phyloP scores from a whole-genome alignment of 2,329 filamentous ascomycete genomes.

The Alternaria ethzedia region DNA sequence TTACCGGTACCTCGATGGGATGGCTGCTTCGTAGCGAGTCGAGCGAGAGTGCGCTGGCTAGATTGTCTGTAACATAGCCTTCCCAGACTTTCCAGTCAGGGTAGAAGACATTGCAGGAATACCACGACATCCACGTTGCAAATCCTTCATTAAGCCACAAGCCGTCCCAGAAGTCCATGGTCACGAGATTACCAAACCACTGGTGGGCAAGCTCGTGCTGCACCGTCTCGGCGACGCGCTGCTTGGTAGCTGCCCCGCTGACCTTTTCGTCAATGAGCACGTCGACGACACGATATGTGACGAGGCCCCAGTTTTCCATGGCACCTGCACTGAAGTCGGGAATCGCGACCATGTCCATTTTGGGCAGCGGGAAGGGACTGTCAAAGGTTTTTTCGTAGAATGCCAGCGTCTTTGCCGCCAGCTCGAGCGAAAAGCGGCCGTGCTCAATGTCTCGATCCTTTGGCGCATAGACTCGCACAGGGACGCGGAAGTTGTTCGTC shows the following conservation, averaged over 20 bases:
- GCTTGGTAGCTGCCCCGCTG: constrained; percentile 85
- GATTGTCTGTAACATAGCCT: constrained; percentile 88
- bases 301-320: constrained; percentile 98
- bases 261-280: constrained; percentile 90
- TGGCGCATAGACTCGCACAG: constrained; percentile 92
- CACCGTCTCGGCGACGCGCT: constrained; percentile 92
- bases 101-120: constrained; percentile 92
- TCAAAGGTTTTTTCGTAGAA: constrained; percentile 97
- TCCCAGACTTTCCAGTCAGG: constrained; percentile 99
- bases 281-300: constrained; percentile 93
- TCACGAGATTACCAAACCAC: constrained; percentile 97
- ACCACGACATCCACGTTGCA: constrained; percentile 92
- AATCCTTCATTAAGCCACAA: constrained; percentile 96
- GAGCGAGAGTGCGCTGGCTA: constrained; percentile 84
- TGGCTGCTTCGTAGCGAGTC: constrained; percentile 94
- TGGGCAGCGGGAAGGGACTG: constrained; percentile 83
- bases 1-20: constrained; percentile 94
- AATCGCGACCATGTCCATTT: constrained; percentile 97
- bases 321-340: constrained; percentile 94
- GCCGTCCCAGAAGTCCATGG: constrained; percentile 99
- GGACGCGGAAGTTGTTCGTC: constrained; percentile 87
- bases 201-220: constrained; percentile 97
- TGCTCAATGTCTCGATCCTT: constrained; percentile 89
- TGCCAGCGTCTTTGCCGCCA: constrained; percentile 85
- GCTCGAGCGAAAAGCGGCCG: constrained; percentile 86